Percentiles rank a stretch among this genome's conserved stretches.
phyloP scores from a whole-genome alignment of 805 yeast species.

The Saccharomycopsis olivae region DNA sequence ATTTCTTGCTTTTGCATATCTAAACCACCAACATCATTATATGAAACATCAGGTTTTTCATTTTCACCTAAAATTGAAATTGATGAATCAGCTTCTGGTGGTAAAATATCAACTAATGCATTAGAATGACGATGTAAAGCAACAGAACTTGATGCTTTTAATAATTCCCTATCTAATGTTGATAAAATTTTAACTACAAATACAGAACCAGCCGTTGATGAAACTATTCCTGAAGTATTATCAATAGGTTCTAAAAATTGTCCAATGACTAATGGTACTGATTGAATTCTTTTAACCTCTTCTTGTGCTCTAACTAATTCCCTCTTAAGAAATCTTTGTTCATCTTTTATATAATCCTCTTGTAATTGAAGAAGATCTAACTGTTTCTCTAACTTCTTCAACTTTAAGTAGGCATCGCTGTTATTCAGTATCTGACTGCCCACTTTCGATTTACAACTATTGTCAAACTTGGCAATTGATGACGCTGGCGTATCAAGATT shows the following conservation, averaged over 20 bases:
- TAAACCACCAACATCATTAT: conserved; percentile 97
- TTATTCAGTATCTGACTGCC: conserved; percentile 22
- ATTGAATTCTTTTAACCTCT: conserved; percentile 94
- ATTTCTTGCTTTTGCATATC: conserved; percentile 99
- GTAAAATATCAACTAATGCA: conserved; percentile 92
- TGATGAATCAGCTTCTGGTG: conserved; percentile 97
- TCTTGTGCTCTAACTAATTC: conserved; percentile 96
- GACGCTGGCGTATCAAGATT: conserved; percentile 25
- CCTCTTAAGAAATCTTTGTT: conserved; percentile 90
- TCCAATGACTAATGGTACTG: conserved; percentile 96
- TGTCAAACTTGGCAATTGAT: conserved; percentile 24
- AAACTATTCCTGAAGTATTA: conserved; percentile 91
- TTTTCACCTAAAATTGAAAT: conserved; percentile 91
- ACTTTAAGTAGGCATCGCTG: conserved; percentile 67
- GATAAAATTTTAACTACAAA: conserved; percentile 93
- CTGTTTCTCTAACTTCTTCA: conserved; percentile 86
- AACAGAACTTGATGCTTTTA: conserved; percentile 91
- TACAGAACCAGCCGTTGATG: conserved; percentile 95
- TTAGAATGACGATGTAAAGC: conserved; percentile 98
- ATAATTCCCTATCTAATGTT: conserved; percentile 86
- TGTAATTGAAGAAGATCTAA: conserved; percentile 75
- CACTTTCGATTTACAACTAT: conserved; percentile 19
- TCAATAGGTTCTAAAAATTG: conserved; percentile 97
- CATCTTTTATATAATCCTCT: conserved; percentile 96
- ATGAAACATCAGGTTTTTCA: conserved; percentile 86